Evolutionary conservation across 371 early-diverging fungal species (phyloP), one percentile per base, ranked within the genome.

Genomic region (Zopfochytrium polystomum): DNA sequence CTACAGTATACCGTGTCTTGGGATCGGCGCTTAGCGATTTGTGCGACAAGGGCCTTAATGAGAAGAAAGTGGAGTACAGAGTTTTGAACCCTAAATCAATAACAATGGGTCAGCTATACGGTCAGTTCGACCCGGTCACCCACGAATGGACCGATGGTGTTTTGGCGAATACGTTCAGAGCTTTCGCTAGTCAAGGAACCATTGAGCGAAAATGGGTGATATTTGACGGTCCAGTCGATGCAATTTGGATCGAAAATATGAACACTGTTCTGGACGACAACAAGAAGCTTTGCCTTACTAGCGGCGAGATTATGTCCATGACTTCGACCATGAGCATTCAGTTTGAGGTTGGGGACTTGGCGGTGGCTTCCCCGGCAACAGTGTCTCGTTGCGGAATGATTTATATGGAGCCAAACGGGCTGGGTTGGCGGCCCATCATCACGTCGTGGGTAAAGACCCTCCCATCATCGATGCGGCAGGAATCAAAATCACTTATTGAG

Each of bases 381-480:
- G 78, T 85, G 6, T 80, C 81, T n/a, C 68, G 86, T 18, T 80
- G 83, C 50, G 83, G 83, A 52, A 81, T 84, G 78, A 80, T 85
- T 32, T 80, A 82, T 59, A 69, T 82, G 72, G 83, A 83, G 55
- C 73, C 78, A 11, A 79, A 78, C 43, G 70, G 72, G 1, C 55
- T 82, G 0, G 80, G 82, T 0, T 80, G 80, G 80, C 51, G 74
- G 27, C 79, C 82, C 2, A 55, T 80, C 15, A 72, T 80, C 58
- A 47, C 60, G 11, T 80, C 79, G 1, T 82, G 82, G 82, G 43
- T 82, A 1, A 67, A 71, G 20, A 71, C 72, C 0, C 57, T 81
- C 31, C 76, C 82, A 20, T 11, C 43, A 3, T 47, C 51, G 2
- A 13, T 80, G 3, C 53, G 50, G 9, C 53, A 65, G n/a, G 76